Evolutionary conservation across 768 basidiomycete genomes (phyloP).

Genomic region (Suillus spraguei): DNA sequence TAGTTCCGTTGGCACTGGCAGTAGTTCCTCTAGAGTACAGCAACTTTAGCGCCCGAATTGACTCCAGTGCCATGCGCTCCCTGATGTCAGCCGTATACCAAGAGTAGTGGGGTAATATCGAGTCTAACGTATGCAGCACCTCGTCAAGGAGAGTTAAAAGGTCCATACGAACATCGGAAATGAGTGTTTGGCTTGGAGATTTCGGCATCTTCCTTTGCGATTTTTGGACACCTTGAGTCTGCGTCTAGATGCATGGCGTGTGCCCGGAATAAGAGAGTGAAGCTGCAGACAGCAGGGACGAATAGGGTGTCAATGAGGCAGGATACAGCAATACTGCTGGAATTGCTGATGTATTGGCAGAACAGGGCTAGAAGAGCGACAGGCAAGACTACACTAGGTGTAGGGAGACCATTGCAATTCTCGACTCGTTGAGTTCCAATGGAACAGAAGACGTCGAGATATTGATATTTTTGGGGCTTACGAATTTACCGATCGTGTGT

Average conservation of each 20-base stretch:
- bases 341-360: conserved; percentile 5
- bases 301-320: conserved; percentile 25
- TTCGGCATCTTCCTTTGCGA: conserved; percentile 5
- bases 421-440: conserved; percentile 19
- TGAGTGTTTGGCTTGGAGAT: not conserved
- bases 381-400: conserved; percentile 27
- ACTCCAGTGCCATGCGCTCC: conserved; percentile 29
- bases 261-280: not conserved
- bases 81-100: conserved; percentile 12
- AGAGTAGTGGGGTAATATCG: conserved; percentile 6
- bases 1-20: not conserved
- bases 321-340: conserved; percentile 20
- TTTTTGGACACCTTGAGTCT: not conserved
- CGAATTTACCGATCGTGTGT: conserved; percentile 7
- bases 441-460: not conserved
- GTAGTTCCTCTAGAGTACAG: conserved; percentile 17
- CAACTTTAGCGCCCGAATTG: conserved; percentile 28
- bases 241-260: not conserved
- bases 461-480: not conserved
- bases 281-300: conserved; percentile 20
- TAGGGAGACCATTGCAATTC: conserved; percentile 26
- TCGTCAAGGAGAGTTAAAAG: conserved; percentile 25
- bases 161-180: conserved; percentile 25
- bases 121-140: conserved; percentile 22
- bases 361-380: conserved; percentile 23